Conservation (phyloP, 148 eudicot genomes). For the Chenopodium berlandieri region DNA sequence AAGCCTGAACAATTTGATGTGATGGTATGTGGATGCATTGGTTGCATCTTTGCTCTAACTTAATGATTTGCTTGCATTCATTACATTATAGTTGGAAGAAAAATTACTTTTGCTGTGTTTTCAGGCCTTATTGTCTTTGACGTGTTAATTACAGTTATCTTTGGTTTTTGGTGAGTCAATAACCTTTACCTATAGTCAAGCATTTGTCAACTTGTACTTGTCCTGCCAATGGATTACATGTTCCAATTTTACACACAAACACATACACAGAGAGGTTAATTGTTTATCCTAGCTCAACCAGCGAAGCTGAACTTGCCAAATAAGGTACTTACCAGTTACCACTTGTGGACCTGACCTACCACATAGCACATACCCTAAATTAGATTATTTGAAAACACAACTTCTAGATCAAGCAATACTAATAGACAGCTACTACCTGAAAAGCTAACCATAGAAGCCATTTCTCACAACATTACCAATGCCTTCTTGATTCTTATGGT, state of each 20-base stretch:
- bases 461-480: too few relatives aligned
- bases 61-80: not conserved
- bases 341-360: not conserved
- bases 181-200: not conserved
- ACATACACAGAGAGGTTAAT: too few relatives aligned
- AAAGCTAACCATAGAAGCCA: too few relatives aligned
- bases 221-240: not conserved
- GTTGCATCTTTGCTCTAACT: not conserved
- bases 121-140: not conserved
- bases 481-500: too few relatives aligned
- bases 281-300: too few relatives aligned
- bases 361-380: not conserved
- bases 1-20: constrained; percentile 94
- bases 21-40: constrained; percentile 42
- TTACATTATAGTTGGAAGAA: not conserved
- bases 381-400: not conserved
- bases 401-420: not conserved
- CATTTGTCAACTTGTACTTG: not conserved
- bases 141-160: not conserved
- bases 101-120: not conserved
- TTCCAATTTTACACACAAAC: too few relatives aligned
- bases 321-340: too few relatives aligned
- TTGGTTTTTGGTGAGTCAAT: not conserved
- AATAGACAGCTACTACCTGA: too few relatives aligned
- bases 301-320: too few relatives aligned